Evolutionary conservation across 768 basidiomycete genomes (phyloP).

Genomic region (Pleurotus cornucopiae): DNA sequence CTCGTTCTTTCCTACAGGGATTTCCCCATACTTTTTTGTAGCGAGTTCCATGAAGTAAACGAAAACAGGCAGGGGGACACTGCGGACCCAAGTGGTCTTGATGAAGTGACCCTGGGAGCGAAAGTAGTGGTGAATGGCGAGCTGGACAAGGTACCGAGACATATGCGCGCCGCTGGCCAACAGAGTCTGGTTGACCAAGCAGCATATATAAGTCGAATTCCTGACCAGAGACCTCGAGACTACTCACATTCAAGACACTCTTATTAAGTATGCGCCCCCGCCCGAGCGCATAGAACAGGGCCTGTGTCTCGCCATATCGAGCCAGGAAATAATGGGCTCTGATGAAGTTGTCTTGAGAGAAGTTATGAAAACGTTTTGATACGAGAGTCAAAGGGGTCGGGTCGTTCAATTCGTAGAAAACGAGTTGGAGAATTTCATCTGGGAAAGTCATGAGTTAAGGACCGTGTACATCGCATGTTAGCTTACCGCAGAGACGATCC

Average conservation of each 20-base stretch:
- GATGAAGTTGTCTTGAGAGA: slow-evolving; percentile 72
- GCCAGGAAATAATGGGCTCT: slow-evolving; percentile 75
- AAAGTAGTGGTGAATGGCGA: slow-evolving; percentile 78
- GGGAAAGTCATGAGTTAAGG: slow-evolving; percentile 7
- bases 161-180: slow-evolving; percentile 72
- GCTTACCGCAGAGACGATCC: slow-evolving; percentile 68
- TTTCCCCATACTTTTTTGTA: slow-evolving; percentile 55
- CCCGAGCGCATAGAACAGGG: slow-evolving; percentile 72
- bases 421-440: slow-evolving; percentile 68
- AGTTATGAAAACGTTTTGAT: slow-evolving; percentile 53
- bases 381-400: slow-evolving; percentile 55
- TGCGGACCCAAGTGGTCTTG: slow-evolving; percentile 72
- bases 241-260: slow-evolving; percentile 65
- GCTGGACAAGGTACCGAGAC: slow-evolving; percentile 75
- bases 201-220: no score
- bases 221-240: slow-evolving; percentile 9
- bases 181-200: slow-evolving; percentile 46
- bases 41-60: slow-evolving; percentile 60
- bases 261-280: slow-evolving; percentile 63
- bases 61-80: slow-evolving; percentile 56
- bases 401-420: slow-evolving; percentile 69
- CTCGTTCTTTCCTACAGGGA: slow-evolving; percentile 65
- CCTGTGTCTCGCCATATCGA: slow-evolving; percentile 67
- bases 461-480: slow-evolving; percentile 12
- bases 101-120: slow-evolving; percentile 65